Evolutionary conservation across 768 basidiomycete genomes (phyloP).

Genomic region (Serendipita sp.): DNA sequence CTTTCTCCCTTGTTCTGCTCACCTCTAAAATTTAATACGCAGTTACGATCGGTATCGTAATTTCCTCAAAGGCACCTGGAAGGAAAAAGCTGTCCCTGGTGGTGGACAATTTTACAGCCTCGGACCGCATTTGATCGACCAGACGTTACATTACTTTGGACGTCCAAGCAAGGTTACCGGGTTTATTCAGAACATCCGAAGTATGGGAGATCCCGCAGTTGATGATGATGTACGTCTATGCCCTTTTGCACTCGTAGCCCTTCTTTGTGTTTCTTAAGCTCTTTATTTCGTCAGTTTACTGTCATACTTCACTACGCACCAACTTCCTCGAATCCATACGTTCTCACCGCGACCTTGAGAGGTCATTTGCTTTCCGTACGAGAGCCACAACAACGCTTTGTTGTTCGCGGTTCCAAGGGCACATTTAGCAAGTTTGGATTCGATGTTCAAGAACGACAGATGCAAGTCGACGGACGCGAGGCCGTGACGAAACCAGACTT

Average conservation of each 20-base stretch:
- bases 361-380: slow-evolving; percentile 54
- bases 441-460: slow-evolving; percentile 65
- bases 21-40: background rate
- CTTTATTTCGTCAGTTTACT: slow-evolving; percentile 26
- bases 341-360: slow-evolving; percentile 49
- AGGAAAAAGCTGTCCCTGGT: slow-evolving; percentile 46
- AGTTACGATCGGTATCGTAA: slow-evolving; percentile 65
- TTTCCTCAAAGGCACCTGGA: slow-evolving; percentile 57
- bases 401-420: slow-evolving; percentile 54
- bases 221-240: slow-evolving; percentile 21
- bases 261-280: no score
- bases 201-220: slow-evolving; percentile 19
- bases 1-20: background rate
- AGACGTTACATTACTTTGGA: slow-evolving; percentile 59
- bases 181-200: slow-evolving; percentile 50
- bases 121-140: slow-evolving; percentile 67
- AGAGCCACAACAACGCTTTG: slow-evolving; percentile 49
- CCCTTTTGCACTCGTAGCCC: no score
- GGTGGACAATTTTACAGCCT: slow-evolving; percentile 61
- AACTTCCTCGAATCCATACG: slow-evolving; percentile 18
- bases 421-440: slow-evolving; percentile 60
- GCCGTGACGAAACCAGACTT: slow-evolving; percentile 19
- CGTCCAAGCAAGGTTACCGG: slow-evolving; percentile 51
- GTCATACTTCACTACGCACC: slow-evolving; percentile 29
- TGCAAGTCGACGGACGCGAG: slow-evolving; percentile 28